Evolutionary conservation across 768 basidiomycete species (phyloP).

Genomic region (Tylopilus sp.): DNA sequence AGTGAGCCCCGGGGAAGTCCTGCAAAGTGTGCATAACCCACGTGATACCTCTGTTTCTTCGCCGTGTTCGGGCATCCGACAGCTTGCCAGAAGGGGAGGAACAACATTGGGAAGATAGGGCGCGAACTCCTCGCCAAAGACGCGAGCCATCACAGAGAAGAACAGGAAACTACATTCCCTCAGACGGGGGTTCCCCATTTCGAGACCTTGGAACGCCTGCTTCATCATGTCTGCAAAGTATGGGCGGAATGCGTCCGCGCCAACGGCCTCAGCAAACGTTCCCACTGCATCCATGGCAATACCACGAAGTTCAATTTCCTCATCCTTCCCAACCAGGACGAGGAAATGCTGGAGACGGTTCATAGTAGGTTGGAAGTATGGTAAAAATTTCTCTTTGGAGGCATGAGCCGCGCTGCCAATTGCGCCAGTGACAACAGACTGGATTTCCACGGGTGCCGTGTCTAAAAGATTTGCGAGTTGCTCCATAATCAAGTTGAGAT

Average conservation of each 20-base stretch:
- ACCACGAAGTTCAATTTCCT: constrained; percentile 91
- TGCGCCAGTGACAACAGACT: constrained; percentile 93
- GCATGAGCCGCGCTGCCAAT: constrained; percentile 98
- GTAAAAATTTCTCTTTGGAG: constrained; percentile 83
- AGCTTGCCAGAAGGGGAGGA: constrained; percentile 78
- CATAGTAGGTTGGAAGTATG: constrained; percentile 94
- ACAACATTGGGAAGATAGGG: constrained; percentile 83
- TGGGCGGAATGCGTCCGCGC: constrained; percentile 88
- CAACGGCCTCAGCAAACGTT: constrained; percentile 96
- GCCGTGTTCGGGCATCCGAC: constrained; percentile 78
- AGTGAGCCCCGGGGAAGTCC: neutral
- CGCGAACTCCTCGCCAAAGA: constrained; percentile 93
- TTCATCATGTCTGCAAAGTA: constrained; percentile 97
- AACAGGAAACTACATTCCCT: constrained; percentile 97
- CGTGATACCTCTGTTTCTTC: constrained; percentile 47
- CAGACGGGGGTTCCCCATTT: constrained; percentile 81
- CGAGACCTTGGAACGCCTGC: constrained; percentile 86
- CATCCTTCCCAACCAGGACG: constrained; percentile 78
- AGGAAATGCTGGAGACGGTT: constrained; percentile 86
- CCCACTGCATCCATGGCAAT: constrained; percentile 99
- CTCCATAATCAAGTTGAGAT: constrained; percentile 93
- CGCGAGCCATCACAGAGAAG: constrained; percentile 97
- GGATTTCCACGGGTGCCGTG: constrained; percentile 80
- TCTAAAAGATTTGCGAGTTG: constrained; percentile 84
- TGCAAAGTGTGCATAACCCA: constrained; percentile 28